Base-by-base conservation (phyloP, 805 yeast genomes). In the Cyberlindnera nakhonratchasimensis region DNA sequence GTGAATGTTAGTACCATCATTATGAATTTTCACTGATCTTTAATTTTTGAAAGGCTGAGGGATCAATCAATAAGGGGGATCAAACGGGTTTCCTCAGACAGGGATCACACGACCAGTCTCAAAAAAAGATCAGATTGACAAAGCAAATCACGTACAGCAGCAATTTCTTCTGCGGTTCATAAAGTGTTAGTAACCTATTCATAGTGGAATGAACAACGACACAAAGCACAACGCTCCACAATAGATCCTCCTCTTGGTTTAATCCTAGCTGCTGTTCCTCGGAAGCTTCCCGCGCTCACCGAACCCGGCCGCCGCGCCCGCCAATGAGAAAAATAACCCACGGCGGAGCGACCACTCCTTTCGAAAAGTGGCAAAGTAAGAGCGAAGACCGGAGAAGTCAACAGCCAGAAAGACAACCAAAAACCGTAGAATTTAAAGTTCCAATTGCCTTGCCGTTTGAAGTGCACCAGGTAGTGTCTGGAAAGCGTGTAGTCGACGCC, bases 1-100 rank as follows among this genome's bases (percentile, higher is more conserved):
- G 6, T 32, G 19, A 4, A 5, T 31, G 60, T 57, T 55, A 53
- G 59, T 57, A 50, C 22, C 34, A 18, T 24, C 6, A 23, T 23
- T 23, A 8, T 23, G 8, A 11, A 23, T 23, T n/a, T n/a, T n/a
- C n/a, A n/a, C n/a, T n/a, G n/a, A n/a, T n/a, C n/a, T n/a, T n/a
- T n/a, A n/a, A n/a, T n/a, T n/a, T n/a, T n/a, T n/a, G n/a, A n/a
- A n/a, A n/a, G n/a, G n/a, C n/a, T n/a, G n/a, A n/a, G n/a, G n/a
- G n/a, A n/a, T n/a, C n/a, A n/a, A n/a, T n/a, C n/a, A n/a, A n/a
- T n/a, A n/a, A n/a, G n/a, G n/a, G n/a, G n/a, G n/a, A n/a, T n/a
- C n/a, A 23, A 11, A 23, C 25, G 25, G 10, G 25, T 23, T 23
- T 23, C 25, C 25, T 8, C 25, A 23, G 25, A 23, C 25, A 23